A percentile compares a stretch with the other conserved stretches of the same genome.
These are phyloP conservation scores for Chlamydomonas incerta DNA, from an alignment of 139 green algal genomes.

Conservation along the genomic window DNA sequence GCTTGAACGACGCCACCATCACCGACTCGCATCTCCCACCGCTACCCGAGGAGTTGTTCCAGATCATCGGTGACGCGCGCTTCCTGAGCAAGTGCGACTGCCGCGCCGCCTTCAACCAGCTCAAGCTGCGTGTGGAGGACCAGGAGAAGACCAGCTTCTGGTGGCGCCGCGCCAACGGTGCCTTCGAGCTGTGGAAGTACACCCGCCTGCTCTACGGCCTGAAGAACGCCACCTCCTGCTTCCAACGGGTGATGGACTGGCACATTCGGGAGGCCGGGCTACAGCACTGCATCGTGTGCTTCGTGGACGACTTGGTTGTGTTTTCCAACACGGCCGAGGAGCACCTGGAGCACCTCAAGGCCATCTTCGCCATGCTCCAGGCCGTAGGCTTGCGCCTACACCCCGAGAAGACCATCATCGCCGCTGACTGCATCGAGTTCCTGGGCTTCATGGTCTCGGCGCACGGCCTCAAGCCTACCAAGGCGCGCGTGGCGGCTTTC, in stretches of 20 bases:
- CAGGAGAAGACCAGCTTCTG: slow-evolving; percentile 18
- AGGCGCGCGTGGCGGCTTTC: not conserved
- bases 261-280: slow-evolving; percentile 5
- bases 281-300: slow-evolving; percentile 10
- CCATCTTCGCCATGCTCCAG: slow-evolving; percentile 12
- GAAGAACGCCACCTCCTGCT: slow-evolving; percentile 29
- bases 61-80: not conserved
- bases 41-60: not conserved
- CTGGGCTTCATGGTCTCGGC: slow-evolving; percentile 52
- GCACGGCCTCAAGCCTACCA: not conserved
- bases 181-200: too few relatives aligned
- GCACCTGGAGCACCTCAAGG: too few relatives aligned
- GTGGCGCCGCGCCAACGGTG: too few relatives aligned
- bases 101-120: slow-evolving; percentile 44
- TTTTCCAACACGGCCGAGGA: slow-evolving; percentile 9
- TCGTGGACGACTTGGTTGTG: slow-evolving; percentile 50
- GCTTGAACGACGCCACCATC: slow-evolving; percentile 34
- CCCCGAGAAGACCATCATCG: slow-evolving; percentile 36
- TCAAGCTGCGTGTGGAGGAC: not conserved
- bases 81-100: slow-evolving; percentile 50
- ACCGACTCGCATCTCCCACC: slow-evolving; percentile 28
- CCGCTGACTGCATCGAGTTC: slow-evolving; percentile 34
- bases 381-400: slow-evolving; percentile 22
- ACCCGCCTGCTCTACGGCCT: slow-evolving; percentile 41
- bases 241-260: slow-evolving; percentile 34